Conservation (phyloP, 805 yeast genomes). For the Candida ascalaphidarum region DNA sequence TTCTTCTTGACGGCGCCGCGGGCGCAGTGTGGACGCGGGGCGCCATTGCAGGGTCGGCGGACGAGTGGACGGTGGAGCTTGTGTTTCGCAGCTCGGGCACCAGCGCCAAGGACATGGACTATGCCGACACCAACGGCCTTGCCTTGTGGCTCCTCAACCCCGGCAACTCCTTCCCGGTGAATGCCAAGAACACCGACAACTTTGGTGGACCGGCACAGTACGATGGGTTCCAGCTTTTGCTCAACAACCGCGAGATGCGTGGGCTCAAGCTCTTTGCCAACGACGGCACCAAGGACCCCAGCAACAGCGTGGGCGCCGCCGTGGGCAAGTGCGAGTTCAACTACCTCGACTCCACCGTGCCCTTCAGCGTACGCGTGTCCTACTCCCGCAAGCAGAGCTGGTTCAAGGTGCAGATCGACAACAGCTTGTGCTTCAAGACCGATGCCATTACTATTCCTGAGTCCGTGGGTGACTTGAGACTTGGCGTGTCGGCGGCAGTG, state of each 20-base stretch:
- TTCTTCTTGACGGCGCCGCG: slow-evolving; percentile 20
- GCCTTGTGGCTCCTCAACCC: slow-evolving; percentile 46
- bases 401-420: slow-evolving; percentile 64
- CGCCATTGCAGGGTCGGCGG: slow-evolving; percentile 12
- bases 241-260: slow-evolving; percentile 42
- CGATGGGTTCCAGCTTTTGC: slow-evolving; percentile 56
- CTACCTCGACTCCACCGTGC: slow-evolving; percentile 64
- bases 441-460: slow-evolving; percentile 40
- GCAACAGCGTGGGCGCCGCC: slow-evolving; percentile 21
- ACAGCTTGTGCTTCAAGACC: slow-evolving; percentile 62
- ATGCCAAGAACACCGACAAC: slow-evolving; percentile 16
- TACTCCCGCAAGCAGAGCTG: slow-evolving; percentile 38
- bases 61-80: slow-evolving; percentile 51
- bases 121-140: slow-evolving; percentile 40
- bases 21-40: slow-evolving; percentile 41
- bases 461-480: slow-evolving; percentile 22
- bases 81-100: slow-evolving; percentile 55
- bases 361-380: slow-evolving; percentile 58
- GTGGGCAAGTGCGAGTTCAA: slow-evolving; percentile 51
- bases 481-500: slow-evolving; percentile 47
- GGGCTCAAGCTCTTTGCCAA: slow-evolving; percentile 51
- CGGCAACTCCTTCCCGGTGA: slow-evolving; percentile 8
- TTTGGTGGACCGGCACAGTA: slow-evolving; percentile 49
- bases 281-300: slow-evolving; percentile 41
- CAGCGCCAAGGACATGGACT: slow-evolving; percentile 16